Evolutionary conservation across 495 filamentous ascomycete genomes (phyloP), one percentile per base, ranked within the genome.

Genomic region (Podospora conica): DNA sequence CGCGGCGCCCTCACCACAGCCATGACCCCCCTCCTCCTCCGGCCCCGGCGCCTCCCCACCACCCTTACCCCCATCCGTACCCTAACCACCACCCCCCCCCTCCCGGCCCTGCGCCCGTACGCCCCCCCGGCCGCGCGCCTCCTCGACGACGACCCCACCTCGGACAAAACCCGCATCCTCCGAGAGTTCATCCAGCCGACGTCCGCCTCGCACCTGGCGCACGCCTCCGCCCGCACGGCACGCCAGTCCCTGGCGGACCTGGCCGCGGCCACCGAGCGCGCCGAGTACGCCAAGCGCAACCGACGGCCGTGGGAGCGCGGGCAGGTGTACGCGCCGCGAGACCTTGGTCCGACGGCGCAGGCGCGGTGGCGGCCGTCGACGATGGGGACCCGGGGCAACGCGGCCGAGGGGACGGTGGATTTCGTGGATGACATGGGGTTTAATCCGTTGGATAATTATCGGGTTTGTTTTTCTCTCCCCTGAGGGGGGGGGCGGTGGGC

Each of bases 321-420:
- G 72, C 93, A 97, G 75, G 81, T 96, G 57, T 97, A 97, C 76
- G 84, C 93, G 53, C 96, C 96, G 53, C 90, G 92, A 75, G 95
- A 98, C 81, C 78, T 98, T 61, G 88, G 84, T 64, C 79, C 86
- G 9, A 75, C 79, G 63, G 92, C 96, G 83, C 88, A 88, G 86
- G 79, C 74, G 75, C 91, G 90, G 78, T 89, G 86, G 82, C 68
- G 21, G 55, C 5, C 55, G 20, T 81, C 79, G 66, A 77, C 0
- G 5, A n/a, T 1, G 5, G 40, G 15, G 40, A 48, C n/a, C 40
- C 40, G 40, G 6, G 3, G 1, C n/a, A n/a, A 18, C 40, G 40
- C 15, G 18, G 40, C n/a, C n/a, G n/a, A n/a, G n/a, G n/a, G n/a
- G n/a, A n/a, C 81, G 70, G 80, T 78, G 71, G 96, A 98, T 78